Evolutionary conservation across 345 rosid species (phyloP).

Genomic region (Gossypioides kirkii): DNA sequence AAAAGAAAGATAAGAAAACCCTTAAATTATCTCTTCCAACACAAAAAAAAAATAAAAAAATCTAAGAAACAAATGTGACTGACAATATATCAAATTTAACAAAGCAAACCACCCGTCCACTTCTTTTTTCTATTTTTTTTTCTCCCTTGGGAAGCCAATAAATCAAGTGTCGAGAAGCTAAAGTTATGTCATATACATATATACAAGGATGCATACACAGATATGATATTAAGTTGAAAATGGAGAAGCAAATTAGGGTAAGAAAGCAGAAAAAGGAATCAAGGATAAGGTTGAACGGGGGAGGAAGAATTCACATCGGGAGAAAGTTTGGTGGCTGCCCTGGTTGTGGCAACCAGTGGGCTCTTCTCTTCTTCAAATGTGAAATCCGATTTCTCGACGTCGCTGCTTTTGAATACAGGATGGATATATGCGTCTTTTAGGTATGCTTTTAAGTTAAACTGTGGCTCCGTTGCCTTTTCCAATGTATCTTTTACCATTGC

Average conservation of each 20-base stretch:
- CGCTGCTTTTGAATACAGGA: slow-evolving; percentile 65
- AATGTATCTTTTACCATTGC: slow-evolving; percentile 96
- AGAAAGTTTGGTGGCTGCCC: slow-evolving; percentile 22
- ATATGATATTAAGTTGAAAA: not conserved
- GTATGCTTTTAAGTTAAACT: slow-evolving; percentile 61
- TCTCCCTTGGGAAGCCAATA: no score
- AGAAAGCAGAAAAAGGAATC: not conserved
- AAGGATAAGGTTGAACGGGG: not conserved
- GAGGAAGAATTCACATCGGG: slow-evolving; percentile 35
- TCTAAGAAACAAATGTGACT: not conserved
- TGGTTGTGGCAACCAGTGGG: slow-evolving; percentile 74
- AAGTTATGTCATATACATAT: not conserved
- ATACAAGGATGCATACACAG: not conserved
- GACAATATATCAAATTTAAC: not conserved
- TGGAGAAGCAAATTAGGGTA: not conserved
- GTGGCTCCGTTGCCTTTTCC: slow-evolving; percentile 79
- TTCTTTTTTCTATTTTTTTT: no score
- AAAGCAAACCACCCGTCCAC: not conserved
- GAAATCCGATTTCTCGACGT: slow-evolving; percentile 28
- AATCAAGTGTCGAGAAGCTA: not conserved
- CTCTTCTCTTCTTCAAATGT: slow-evolving; percentile 61
- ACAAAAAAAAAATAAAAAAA: no score
- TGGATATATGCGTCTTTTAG: slow-evolving; percentile 75
- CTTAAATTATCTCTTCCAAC: no score
- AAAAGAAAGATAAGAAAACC: not conserved